These are phyloP conservation scores for Rhodotorula babjevae DNA, from an alignment of 768 basidiomycete species.

Conservation along the genomic window DNA sequence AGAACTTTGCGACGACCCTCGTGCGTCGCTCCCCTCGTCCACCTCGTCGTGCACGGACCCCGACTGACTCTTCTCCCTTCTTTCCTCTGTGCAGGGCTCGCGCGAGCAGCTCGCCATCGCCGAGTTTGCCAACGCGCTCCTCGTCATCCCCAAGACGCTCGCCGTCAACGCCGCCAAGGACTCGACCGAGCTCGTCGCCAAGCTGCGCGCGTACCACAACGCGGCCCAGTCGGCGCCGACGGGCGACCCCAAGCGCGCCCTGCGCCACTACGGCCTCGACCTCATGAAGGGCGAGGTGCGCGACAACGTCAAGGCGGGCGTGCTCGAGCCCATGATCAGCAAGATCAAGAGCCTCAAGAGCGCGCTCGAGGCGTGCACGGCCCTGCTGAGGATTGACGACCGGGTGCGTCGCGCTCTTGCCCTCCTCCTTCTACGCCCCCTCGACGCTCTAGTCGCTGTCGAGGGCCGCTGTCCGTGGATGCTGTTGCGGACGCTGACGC, in stretches of 20 bases:
- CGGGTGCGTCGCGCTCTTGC: conserved; percentile 1
- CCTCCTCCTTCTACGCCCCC: no score
- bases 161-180: conserved; percentile 98
- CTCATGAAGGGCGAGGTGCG: conserved; percentile 88
- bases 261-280: conserved; percentile 91
- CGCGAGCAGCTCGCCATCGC: conserved; percentile 97
- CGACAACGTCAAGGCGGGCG: conserved; percentile 87
- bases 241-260: conserved; percentile 83
- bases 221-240: conserved; percentile 86
- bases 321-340: conserved; percentile 92
- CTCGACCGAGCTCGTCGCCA: conserved; percentile 93
- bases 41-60: neutral
- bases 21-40: conserved; percentile 52
- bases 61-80: no score
- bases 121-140: conserved; percentile 88
- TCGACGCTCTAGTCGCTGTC: no score
- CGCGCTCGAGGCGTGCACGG: conserved; percentile 92
- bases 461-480: no score
- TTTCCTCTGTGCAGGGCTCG: conserved; percentile 65
- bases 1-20: conserved; percentile 96
- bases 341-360: conserved; percentile 96
- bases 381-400: conserved; percentile 78
- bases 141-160: conserved; percentile 93
- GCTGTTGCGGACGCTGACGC: neutral
- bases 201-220: conserved; percentile 93